phyloP scores from a whole-genome alignment of 768 basidiomycete genomes.

The Lentinula lateritia region DNA sequence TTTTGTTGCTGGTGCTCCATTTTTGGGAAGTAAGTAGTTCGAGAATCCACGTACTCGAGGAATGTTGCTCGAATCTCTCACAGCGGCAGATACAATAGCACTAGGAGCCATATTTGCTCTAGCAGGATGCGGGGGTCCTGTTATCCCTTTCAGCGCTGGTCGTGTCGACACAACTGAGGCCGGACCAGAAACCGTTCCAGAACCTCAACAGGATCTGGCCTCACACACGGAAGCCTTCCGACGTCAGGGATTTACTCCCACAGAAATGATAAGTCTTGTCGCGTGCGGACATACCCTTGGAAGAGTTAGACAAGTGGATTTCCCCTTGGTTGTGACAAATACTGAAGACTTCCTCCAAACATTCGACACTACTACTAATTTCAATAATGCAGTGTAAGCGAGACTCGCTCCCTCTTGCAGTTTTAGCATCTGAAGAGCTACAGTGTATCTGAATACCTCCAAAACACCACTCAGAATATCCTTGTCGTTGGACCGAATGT shows the following conservation, averaged over 20 bases:
- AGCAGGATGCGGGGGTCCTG: constrained; percentile 42
- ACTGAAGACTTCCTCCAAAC: neutral
- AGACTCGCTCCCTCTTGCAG: neutral
- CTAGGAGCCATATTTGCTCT: constrained; percentile 31
- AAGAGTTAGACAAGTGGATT: constrained; percentile 9
- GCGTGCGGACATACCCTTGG: constrained; percentile 11
- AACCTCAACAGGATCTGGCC: constrained; percentile 34
- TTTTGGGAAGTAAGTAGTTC: constrained; percentile 33
- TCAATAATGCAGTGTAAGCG: constrained; percentile 5
- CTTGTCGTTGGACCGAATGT: constrained; percentile 15
- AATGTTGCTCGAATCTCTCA: neutral
- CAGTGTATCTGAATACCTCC: constrained; percentile 9
- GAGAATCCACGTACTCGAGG: neutral
- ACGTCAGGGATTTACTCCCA: constrained; percentile 32
- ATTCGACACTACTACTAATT: neutral
- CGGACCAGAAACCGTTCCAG: constrained; percentile 35
- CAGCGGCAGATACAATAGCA: constrained; percentile 42
- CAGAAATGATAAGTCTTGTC: constrained; percentile 11
- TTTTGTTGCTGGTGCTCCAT: constrained; percentile 31
- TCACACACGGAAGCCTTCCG: constrained; percentile 34
- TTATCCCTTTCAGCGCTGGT: constrained; percentile 35
- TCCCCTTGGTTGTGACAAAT: constrained; percentile 1
- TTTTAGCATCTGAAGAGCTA: neutral
- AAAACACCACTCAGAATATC: constrained; percentile 8
- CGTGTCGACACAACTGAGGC: constrained; percentile 35